A percentile compares a stretch with the other conserved stretches of the same genome.
Conservation (phyloP, 805 yeast genomes). For the Kluyveromyces dobzhanskii region DNA sequence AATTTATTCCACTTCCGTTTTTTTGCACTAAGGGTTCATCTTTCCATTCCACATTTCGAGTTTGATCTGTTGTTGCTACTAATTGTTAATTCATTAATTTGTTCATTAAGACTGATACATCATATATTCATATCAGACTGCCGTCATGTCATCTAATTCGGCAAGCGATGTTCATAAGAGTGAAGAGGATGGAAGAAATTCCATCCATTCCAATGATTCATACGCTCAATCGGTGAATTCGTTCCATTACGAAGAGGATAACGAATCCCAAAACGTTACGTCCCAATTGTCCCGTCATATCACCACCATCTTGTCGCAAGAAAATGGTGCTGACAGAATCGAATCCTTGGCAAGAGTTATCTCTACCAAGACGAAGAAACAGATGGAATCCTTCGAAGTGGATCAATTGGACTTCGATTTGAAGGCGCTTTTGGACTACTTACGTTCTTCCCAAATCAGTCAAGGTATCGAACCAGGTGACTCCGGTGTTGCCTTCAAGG, state of each 20-base stretch:
- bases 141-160: background rate
- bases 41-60: no score
- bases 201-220: conserved; percentile 10
- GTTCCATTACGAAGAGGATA: conserved; percentile 13
- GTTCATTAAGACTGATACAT: no score
- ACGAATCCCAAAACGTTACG: conserved; percentile 19
- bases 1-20: no score
- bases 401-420: conserved; percentile 40
- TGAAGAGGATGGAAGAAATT: conserved; percentile 1
- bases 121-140: no score
- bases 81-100: no score
- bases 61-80: no score
- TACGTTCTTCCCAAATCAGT: conserved; percentile 31
- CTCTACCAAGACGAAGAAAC: conserved; percentile 40
- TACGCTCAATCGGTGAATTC: conserved; percentile 21
- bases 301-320: conserved; percentile 26
- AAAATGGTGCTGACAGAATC: conserved; percentile 32
- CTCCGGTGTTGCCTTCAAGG: conserved; percentile 43
- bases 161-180: background rate
- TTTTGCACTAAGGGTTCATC: no score
- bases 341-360: conserved; percentile 43
- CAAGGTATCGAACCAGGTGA: conserved; percentile 42
- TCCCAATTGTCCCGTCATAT: conserved; percentile 26
- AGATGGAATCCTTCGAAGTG: conserved; percentile 38
- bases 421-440: conserved; percentile 33